Percentiles rank a stretch among this genome's conserved stretches.
Evolutionary conservation across 306 rosid species (phyloP).

Genomic region (Spatholobus suberectus): DNA sequence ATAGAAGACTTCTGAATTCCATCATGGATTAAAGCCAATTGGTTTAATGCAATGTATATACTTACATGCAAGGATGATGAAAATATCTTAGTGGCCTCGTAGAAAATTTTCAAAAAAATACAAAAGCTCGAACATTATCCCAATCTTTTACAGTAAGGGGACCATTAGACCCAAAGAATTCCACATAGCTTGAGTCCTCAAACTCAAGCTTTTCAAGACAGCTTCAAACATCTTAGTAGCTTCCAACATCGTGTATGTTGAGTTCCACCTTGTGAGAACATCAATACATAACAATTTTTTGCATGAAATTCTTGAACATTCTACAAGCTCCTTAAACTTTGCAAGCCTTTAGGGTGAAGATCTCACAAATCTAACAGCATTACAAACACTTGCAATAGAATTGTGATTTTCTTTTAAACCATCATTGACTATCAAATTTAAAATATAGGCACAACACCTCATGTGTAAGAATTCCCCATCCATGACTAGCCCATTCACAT

Average conservation of each 20-base stretch:
- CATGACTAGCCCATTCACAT: too few species aligned
- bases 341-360: background rate
- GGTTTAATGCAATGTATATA: background rate
- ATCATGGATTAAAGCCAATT: background rate
- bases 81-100: background rate
- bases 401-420: background rate
- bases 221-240: background rate
- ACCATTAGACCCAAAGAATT: background rate
- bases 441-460: background rate
- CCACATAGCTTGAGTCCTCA: background rate
- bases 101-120: too few species aligned
- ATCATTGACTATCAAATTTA: background rate
- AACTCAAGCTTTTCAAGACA: background rate
- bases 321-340: background rate
- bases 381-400: too few species aligned
- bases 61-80: background rate
- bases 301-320: background rate
- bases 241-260: too few species aligned
- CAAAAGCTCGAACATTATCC: background rate
- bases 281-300: background rate
- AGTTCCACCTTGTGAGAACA: too few species aligned
- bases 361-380: background rate
- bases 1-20: background rate
- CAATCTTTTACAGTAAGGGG: background rate
- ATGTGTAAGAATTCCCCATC: background rate